Evolutionary conservation across 2,329 filamentous ascomycete genomes (phyloP).

Genomic region (Cadophora luteo-olivacea): DNA sequence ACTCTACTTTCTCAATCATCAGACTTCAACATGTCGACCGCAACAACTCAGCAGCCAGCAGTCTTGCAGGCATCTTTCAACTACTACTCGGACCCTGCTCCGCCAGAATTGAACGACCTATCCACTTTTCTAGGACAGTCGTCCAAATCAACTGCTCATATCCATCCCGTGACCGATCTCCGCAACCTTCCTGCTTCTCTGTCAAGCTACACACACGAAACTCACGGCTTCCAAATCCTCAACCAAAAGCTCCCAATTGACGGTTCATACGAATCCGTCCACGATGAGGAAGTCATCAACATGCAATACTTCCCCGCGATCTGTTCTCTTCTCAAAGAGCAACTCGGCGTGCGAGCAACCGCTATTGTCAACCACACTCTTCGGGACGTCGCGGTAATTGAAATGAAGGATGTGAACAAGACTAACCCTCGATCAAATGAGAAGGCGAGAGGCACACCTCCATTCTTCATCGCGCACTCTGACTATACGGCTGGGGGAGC

Average conservation of each 20-base stretch:
- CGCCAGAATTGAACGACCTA: slow-evolving; percentile 11
- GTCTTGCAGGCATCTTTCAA: slow-evolving; percentile 8
- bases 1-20: background rate
- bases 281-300: slow-evolving; percentile 10
- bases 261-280: background rate
- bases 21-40: background rate
- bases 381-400: background rate
- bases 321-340: slow-evolving; percentile 1
- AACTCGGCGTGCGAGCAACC: slow-evolving; percentile 9
- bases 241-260: slow-evolving; percentile 11
- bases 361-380: slow-evolving; percentile 16
- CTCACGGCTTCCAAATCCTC: slow-evolving; percentile 17
- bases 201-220: slow-evolving; percentile 4
- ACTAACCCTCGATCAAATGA: background rate
- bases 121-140: background rate
- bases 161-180: slow-evolving; percentile 16
- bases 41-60: background rate
- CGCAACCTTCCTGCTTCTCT: background rate
- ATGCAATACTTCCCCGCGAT: slow-evolving; percentile 11
- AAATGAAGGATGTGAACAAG: background rate
- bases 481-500: slow-evolving; percentile 6
- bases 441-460: background rate
- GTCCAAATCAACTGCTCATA: background rate
- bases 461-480: slow-evolving; percentile 9
- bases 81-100: slow-evolving; percentile 3